Base-by-base conservation (phyloP, 1,284 basidiomycete genomes). In the Erythrobasidium hasegawianum region DNA sequence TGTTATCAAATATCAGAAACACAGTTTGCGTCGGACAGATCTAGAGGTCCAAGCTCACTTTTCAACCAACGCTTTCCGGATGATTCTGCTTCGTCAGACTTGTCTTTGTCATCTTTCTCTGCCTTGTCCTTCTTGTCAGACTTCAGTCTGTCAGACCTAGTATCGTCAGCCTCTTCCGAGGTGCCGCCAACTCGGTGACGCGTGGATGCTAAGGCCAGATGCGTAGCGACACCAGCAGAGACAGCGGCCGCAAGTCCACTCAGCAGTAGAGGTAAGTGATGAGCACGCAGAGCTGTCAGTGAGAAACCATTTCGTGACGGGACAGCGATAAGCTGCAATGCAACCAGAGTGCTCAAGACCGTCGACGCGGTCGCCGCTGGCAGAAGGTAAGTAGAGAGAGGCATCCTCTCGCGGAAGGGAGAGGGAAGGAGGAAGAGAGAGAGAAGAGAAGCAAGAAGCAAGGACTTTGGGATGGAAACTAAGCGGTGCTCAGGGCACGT, bases 51-150 rank as follows among this genome's bases (percentile, higher is more conserved):
- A n/a, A 47, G 45, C 45, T n/a, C 45, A 47, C 45, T 47, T 14
- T 47, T 47, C n/a, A 47, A 8, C 45, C 45, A 47, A n/a, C 45
- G 45, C 45, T 47, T 47, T 47, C n/a, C 45, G n/a, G n/a, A 18
- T 24, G 22, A 24, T 8, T n/a, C 45, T 18, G 45, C 45, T 7
- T n/a, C 45, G n/a, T 33, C 33, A 11, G 33, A 33, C 33, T 33
- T 33, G 33, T 33, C 33, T 33, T 33, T 33, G 33, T 47, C 45
- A n/a, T 47, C 45, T n/a, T 47, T 24, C n/a, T 47, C 45, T 47
- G 45, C 14, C 22, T 47, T 24, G n/a, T 47, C 45, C n/a, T 47
- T 47, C n/a, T 24, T 47, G 45, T 47, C 45, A 18, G n/a, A 18
- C n/a, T 47, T 47, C n/a, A 5, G 4, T 24, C 7, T 14, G 45